phyloP scores from a whole-genome alignment of 352 stramenopile species.

The Peronospora farinosa region DNA sequence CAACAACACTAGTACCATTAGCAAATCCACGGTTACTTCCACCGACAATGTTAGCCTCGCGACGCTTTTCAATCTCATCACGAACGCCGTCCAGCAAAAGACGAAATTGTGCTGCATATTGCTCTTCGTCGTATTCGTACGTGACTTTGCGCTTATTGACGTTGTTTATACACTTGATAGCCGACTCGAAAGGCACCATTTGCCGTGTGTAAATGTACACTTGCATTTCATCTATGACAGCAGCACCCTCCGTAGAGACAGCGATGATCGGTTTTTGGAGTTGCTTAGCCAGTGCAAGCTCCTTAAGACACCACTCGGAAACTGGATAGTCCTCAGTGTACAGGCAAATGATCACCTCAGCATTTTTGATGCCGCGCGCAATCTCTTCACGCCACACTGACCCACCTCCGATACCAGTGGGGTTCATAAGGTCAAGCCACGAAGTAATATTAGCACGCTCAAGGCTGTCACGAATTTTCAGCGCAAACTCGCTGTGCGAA shows the following conservation, averaged over 20 bases:
- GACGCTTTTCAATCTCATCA: constrained; percentile 67
- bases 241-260: constrained; percentile 49
- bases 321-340: constrained; percentile 65
- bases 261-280: constrained; percentile 60
- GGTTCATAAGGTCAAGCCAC: constrained; percentile 79
- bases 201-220: constrained; percentile 82
- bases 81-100: constrained; percentile 64
- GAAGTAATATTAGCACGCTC: constrained; percentile 70
- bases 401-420: constrained; percentile 69
- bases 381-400: constrained; percentile 81
- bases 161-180: constrained; percentile 55
- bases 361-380: constrained; percentile 68
- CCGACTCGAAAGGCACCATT: constrained; percentile 73
- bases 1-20: constrained; percentile 24
- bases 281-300: constrained; percentile 70
- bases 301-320: constrained; percentile 78
- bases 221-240: constrained; percentile 67
- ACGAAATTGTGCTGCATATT: constrained; percentile 50
- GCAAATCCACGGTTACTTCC: constrained; percentile 27
- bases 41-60: constrained; percentile 42
- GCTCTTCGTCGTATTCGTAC: constrained; percentile 63
- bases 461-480: constrained; percentile 59
- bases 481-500: constrained; percentile 67
- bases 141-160: constrained; percentile 48
- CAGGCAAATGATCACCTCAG: constrained; percentile 61